Evolutionary conservation across 192 early-diverging fungal genomes (phyloP).

Genomic region (Globomyces pollinis-pini): DNA sequence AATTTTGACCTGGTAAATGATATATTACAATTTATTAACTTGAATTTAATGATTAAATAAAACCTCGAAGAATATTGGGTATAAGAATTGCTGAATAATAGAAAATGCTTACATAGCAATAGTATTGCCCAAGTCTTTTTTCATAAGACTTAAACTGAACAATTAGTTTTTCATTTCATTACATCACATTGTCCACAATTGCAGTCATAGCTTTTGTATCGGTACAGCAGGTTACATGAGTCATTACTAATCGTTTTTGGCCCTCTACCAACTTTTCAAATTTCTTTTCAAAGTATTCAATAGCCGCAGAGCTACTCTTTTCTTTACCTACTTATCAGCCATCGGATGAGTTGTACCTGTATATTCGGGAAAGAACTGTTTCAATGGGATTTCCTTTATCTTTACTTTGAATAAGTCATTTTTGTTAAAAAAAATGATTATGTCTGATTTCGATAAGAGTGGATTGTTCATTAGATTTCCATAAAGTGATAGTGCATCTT

Average conservation of each 20-base stretch:
- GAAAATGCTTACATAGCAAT: no score
- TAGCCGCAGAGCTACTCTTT: not conserved
- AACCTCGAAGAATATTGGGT: no score
- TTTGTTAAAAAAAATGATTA: conserved; percentile 48
- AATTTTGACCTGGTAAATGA: no score
- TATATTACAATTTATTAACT: no score
- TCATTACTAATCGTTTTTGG: not conserved
- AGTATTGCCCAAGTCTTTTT: no score
- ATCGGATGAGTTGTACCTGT: not conserved
- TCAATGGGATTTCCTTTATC: not conserved
- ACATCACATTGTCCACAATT: not conserved
- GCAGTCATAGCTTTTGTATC: conserved; percentile 8
- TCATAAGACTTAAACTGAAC: no score
- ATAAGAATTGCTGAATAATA: no score
- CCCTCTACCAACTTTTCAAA: not conserved
- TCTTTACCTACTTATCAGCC: no score
- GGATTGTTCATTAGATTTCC: conserved; percentile 24
- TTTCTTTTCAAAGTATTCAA: not conserved
- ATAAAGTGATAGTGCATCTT: conserved; percentile 35
- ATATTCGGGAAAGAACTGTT: not conserved
- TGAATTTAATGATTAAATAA: no score
- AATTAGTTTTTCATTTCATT: not conserved
- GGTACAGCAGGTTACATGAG: conserved; percentile 6
- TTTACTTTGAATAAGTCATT: conserved; percentile 14
- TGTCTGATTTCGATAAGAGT: conserved; percentile 20